A percentile compares a stretch with the other conserved stretches of the same genome.
These are phyloP conservation scores for Populus hybrid DNA, from an alignment of 441 rosid genomes.

Conservation along the genomic window DNA sequence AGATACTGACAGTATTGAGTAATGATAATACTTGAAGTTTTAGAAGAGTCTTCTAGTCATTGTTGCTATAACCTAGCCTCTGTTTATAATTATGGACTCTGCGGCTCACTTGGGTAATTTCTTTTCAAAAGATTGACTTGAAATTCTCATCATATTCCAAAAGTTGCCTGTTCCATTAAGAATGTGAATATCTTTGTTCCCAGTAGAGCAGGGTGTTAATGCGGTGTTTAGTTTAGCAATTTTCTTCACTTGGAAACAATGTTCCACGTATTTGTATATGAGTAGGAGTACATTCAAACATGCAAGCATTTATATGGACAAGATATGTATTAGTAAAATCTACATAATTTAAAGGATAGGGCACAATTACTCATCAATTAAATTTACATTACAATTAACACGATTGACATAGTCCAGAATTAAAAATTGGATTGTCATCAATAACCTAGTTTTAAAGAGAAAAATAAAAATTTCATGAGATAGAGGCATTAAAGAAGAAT, in stretches of 20 bases:
- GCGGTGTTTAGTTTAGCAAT: not conserved
- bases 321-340: not conserved
- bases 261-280: not conserved
- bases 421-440: not conserved
- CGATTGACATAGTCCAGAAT: not conserved
- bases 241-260: not conserved
- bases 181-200: not conserved
- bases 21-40: not conserved
- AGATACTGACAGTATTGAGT: conserved; percentile 9
- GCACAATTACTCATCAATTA: not conserved
- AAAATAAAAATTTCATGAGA: not conserved
- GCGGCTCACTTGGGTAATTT: not conserved
- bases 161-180: not conserved
- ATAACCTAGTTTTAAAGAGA: not conserved
- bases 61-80: not conserved
- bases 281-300: not conserved
- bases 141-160: not conserved
- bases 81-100: not conserved
- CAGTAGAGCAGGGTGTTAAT: not conserved
- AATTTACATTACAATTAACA: not conserved
- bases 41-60: not conserved
- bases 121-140: not conserved
- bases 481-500: not conserved
- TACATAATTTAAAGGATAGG: not conserved
- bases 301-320: not conserved